Evolutionary conservation across 257 asterid genomes (phyloP).

Genomic region (Solanum megistacrolobum): DNA sequence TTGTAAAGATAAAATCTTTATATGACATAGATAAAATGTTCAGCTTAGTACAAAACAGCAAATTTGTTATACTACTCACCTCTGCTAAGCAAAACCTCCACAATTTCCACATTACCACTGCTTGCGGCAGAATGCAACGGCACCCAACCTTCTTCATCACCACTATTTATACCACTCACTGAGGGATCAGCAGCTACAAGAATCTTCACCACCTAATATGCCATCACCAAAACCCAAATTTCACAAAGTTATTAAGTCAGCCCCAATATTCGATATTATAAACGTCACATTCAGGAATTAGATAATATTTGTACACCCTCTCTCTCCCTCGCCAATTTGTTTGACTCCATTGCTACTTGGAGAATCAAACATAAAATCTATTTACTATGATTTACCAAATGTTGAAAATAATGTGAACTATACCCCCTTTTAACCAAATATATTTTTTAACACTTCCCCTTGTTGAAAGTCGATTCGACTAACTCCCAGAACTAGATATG

Average conservation of each 20-base stretch:
- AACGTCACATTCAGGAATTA: not conserved
- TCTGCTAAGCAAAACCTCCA: constrained; percentile 57
- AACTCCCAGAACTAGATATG: not conserved
- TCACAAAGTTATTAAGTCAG: not conserved
- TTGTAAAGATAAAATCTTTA: not conserved
- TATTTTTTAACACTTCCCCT: not conserved
- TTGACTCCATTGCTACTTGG: not conserved
- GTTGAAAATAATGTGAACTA: not conserved
- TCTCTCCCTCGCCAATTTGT: not conserved
- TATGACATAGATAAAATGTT: not conserved
- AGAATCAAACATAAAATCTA: not conserved
- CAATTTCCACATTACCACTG: constrained; percentile 57
- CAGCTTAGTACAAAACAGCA: not conserved
- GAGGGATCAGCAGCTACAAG: constrained; percentile 56
- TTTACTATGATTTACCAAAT: not conserved
- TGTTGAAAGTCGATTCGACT: too few relatives aligned
- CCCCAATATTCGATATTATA: not conserved
- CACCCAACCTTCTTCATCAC: constrained; percentile 97
- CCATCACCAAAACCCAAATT: constrained; percentile 3
- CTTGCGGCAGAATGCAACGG: constrained; percentile 95
- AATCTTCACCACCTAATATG: constrained; percentile 56
- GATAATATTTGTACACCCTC: not conserved
- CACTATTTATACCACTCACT: constrained; percentile 38
- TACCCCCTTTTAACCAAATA: not conserved
- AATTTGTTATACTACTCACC: constrained; percentile 25